These are phyloP conservation scores for Tetrastigma voinierianum DNA, from an alignment of 164 flowering plant species.

Conservation along the genomic window DNA sequence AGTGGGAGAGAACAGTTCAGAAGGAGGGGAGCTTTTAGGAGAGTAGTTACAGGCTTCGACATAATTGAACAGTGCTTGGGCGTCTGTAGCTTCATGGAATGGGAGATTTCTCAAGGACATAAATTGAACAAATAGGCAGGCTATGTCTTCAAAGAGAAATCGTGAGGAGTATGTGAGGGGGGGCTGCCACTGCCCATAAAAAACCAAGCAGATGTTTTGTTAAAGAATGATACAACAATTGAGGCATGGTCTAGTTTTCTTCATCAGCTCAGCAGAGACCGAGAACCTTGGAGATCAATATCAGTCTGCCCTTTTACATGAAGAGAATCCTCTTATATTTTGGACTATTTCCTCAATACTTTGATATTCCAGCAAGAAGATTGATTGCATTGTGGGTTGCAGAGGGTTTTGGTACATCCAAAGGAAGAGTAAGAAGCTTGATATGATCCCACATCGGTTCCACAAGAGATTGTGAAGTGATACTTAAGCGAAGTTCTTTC, in stretches of 20 bases:
- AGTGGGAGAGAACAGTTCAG: not conserved
- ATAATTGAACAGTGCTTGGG: too few species aligned
- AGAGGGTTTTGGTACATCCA: conserved; percentile 24
- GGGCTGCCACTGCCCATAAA: not conserved
- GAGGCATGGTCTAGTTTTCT: not conserved
- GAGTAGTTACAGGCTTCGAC: too few species aligned
- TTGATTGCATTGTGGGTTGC: conserved; percentile 14
- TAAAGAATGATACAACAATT: not conserved
- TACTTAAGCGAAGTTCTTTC: too few species aligned
- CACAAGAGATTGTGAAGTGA: too few species aligned
- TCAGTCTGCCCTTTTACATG: not conserved
- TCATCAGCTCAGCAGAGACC: too few species aligned
- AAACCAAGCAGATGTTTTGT: not conserved
- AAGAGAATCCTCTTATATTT: not conserved
- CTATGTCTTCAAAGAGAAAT: not conserved
- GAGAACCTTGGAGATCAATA: not conserved
- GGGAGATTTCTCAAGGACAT: too few species aligned
- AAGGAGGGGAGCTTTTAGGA: too few species aligned
- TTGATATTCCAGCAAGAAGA: conserved; percentile 8
- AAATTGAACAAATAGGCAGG: too few species aligned
- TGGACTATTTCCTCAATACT: not conserved
- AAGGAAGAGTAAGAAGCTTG: not conserved
- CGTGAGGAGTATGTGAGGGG: not conserved
- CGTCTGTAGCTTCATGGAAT: too few species aligned
- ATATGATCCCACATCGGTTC: too few species aligned